These are phyloP conservation scores for Chionographis japonica DNA, from an alignment of 106 monocot species.

Conservation along the genomic window DNA sequence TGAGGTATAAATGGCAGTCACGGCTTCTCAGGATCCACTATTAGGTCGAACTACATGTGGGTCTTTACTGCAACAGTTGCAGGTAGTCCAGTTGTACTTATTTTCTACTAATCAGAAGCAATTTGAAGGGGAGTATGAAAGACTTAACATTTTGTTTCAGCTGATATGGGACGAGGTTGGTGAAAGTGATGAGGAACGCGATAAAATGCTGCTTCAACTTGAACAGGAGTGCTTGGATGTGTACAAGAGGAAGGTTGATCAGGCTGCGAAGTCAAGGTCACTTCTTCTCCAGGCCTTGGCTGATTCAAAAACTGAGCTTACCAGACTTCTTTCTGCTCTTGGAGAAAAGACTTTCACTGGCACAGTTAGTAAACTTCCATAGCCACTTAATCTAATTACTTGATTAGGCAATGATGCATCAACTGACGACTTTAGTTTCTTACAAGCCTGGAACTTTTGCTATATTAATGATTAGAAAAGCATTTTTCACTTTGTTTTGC, in stretches of 20 bases:
- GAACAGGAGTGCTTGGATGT: conserved; percentile 87
- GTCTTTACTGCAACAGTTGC: conserved; percentile 40
- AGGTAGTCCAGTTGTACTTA: conserved; percentile 5
- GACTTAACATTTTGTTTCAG: conserved; percentile 23
- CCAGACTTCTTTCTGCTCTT: conserved; percentile 58
- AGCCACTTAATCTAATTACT: neutral
- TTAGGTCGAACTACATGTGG: conserved; percentile 29
- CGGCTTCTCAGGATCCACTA: conserved; percentile 19
- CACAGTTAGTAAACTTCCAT: conserved; percentile 30
- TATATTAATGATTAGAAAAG: too few relatives aligned
- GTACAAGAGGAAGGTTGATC: conserved; percentile 84
- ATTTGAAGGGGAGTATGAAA: too few relatives aligned
- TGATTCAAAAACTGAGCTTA: conserved; percentile 49
- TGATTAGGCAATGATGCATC: neutral
- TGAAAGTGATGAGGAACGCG: conserved; percentile 73
- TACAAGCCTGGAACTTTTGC: too few relatives aligned
- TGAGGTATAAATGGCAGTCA: conserved; percentile 25
- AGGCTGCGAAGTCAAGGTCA: conserved; percentile 68
- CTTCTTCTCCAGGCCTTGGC: conserved; percentile 59
- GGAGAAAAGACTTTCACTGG: conserved; percentile 49
- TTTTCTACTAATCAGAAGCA: neutral
- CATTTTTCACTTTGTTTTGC: too few relatives aligned
- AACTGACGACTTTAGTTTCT: conserved; percentile 3
- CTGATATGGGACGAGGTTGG: conserved; percentile 92
- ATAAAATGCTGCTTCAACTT: conserved; percentile 70